A percentile compares a stretch with the other conserved stretches of the same genome.
Evolutionary conservation across 179 eudicot genomes (phyloP).

Genomic region (Vitellaria paradoxa): DNA sequence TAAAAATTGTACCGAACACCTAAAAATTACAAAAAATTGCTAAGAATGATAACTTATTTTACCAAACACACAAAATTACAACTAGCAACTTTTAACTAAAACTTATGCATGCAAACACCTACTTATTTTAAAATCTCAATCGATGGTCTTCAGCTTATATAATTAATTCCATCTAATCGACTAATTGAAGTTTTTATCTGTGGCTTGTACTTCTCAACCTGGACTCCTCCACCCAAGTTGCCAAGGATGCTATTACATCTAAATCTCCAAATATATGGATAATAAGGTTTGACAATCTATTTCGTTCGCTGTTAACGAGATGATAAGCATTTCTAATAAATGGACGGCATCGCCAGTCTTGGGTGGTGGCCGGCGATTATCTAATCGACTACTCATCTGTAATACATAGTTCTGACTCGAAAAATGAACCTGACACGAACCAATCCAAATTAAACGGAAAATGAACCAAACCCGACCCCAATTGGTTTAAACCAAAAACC

Average conservation of each 20-base stretch:
- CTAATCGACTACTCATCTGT: constrained; percentile 89
- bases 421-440: no score
- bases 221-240: constrained; percentile 93
- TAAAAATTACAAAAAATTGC: no score
- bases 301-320: constrained; percentile 95
- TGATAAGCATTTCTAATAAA: constrained; percentile 88
- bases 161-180: constrained; percentile 42
- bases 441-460: no score
- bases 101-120: no score
- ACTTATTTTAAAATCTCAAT: constrained; percentile 81
- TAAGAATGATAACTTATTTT: no score
- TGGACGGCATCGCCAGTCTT: constrained; percentile 79
- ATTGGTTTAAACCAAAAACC: no score
- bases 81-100: no score
- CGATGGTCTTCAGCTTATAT: constrained; percentile 86
- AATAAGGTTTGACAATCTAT: constrained; percentile 93
- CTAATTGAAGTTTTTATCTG: constrained; percentile 54
- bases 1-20: no score
- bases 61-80: no score
- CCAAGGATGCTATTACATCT: constrained; percentile 94
- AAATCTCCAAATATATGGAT: constrained; percentile 84
- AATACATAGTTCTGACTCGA: constrained; percentile 9
- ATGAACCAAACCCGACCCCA: no score
- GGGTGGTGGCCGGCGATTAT: constrained; percentile 89
- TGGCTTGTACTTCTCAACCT: constrained; percentile 71